Conservation (phyloP, 352 stramenopile genomes). For the Peronosclerospora sorghi region DNA sequence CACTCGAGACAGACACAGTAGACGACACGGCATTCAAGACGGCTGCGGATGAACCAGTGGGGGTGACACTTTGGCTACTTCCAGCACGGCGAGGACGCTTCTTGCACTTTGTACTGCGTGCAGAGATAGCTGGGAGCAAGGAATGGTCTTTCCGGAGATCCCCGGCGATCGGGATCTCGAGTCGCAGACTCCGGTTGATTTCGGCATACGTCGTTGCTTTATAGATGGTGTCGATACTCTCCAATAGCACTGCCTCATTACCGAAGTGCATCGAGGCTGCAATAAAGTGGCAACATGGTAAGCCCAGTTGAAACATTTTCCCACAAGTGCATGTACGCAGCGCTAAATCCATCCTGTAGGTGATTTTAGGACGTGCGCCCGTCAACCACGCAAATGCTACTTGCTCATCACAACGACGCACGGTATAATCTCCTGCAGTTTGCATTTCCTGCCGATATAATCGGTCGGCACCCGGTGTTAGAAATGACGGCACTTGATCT, state of each 20-base stretch:
- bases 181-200: slow-evolving; percentile 47
- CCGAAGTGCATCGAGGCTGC: slow-evolving; percentile 50
- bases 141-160: slow-evolving; percentile 63
- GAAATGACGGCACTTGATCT: slow-evolving; percentile 13
- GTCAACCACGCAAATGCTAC: slow-evolving; percentile 68
- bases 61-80: slow-evolving; percentile 4
- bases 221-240: slow-evolving; percentile 64
- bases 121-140: slow-evolving; percentile 35
- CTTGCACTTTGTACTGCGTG: slow-evolving; percentile 47
- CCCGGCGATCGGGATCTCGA: slow-evolving; percentile 63
- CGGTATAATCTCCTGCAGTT: slow-evolving; percentile 42
- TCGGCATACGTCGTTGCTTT: slow-evolving; percentile 49
- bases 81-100: slow-evolving; percentile 32
- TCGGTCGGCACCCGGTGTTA: slow-evolving; percentile 54
- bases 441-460: slow-evolving; percentile 54
- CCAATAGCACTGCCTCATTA: slow-evolving; percentile 40
- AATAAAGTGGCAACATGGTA: slow-evolving; percentile 74
- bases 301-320: slow-evolving; percentile 57
- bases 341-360: slow-evolving; percentile 44
- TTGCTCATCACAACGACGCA: slow-evolving; percentile 54
- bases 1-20: slow-evolving; percentile 3
- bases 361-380: slow-evolving; percentile 54
- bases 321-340: slow-evolving; percentile 57
- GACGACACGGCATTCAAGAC: slow-evolving; percentile 8
- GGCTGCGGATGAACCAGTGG: background rate